Evolutionary conservation across 2,329 filamentous ascomycete genomes (phyloP), one percentile per base, ranked within the genome.

Genomic region (Fusarium pseudocircinatum): DNA sequence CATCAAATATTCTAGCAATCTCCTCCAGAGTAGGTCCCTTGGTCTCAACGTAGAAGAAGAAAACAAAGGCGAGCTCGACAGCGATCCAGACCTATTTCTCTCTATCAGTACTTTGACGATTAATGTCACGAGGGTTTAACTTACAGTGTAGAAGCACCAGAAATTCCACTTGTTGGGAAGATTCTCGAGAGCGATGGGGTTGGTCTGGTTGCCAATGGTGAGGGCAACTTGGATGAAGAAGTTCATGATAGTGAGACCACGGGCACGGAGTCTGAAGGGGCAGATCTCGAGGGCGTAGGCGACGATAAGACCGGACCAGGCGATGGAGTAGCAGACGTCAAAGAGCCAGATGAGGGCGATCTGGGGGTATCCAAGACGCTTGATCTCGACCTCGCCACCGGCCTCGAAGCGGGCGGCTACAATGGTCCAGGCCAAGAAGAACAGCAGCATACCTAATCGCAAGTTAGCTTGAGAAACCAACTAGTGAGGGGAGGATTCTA

Each of bases 31-130:
- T 93, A 0, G 90, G 90, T 3, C 91, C 91, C 77, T 89, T 90
- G 15, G 92, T 94, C 82, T 94, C 92, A 60, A 92, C 87, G 78
- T 91, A 92, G 80, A 91, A 87, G 83, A 90, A 90, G 81, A 87
- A 91, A 39, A 92, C 89, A 70, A 92, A 91, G 53, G 87, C 70
- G 44, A 91, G 82, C 81, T 92, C 88, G 75, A 68, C 65, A 6
- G 65, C 54, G n/a, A 68, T 68, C 65, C 65, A 68, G 18, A 68
- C 65, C 65, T 67, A 14, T 34, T 43, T 22, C 0, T n/a, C n/a
- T n/a, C n/a, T n/a, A n/a, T n/a, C n/a, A n/a, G n/a, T n/a, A n/a
- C n/a, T n/a, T n/a, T n/a, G n/a, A n/a, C n/a, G n/a, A n/a, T n/a
- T n/a, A n/a, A n/a, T n/a, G n/a, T n/a, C n/a, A n/a, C n/a, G n/a